Conservation (phyloP, 2,329 filamentous ascomycete genomes). For the Fusarium pseudocircinatum region DNA sequence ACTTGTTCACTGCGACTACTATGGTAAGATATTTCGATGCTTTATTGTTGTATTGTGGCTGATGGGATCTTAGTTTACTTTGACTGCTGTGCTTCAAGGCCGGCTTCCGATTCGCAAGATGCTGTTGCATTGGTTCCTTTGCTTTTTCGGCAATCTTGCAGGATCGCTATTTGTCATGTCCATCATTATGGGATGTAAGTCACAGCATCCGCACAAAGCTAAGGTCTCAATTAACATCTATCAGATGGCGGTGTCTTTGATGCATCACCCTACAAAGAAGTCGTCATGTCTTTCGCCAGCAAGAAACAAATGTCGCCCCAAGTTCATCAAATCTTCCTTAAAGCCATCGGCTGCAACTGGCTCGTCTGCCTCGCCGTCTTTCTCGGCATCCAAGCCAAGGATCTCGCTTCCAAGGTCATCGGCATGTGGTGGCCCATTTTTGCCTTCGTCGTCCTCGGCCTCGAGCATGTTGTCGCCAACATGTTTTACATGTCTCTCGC, state of each 20-base stretch:
- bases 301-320: conserved; percentile 59
- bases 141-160: conserved; percentile 60
- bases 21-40: conserved; percentile 9
- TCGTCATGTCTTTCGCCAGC: conserved; percentile 57
- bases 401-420: conserved; percentile 62
- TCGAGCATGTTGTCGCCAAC: conserved; percentile 67
- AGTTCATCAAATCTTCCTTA: conserved; percentile 64
- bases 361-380: conserved; percentile 65
- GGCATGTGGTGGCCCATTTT: conserved; percentile 67
- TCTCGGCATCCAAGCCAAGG: conserved; percentile 58
- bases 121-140: conserved; percentile 53
- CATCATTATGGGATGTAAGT: conserved; percentile 55
- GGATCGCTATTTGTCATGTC: conserved; percentile 59
- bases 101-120: conserved; percentile 35
- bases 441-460: conserved; percentile 61
- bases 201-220: accelerated
- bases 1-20: conserved; percentile 36
- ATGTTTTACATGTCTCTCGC: conserved; percentile 64
- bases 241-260: conserved; percentile 56
- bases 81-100: conserved; percentile 35
- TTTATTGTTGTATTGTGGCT: not conserved
- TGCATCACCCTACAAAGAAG: conserved; percentile 53
- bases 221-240: accelerated
- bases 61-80: conserved; percentile 27
- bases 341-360: conserved; percentile 67